Base-by-base conservation (phyloP, 495 filamentous ascomycete genomes). In the Penicillium daleae region DNA sequence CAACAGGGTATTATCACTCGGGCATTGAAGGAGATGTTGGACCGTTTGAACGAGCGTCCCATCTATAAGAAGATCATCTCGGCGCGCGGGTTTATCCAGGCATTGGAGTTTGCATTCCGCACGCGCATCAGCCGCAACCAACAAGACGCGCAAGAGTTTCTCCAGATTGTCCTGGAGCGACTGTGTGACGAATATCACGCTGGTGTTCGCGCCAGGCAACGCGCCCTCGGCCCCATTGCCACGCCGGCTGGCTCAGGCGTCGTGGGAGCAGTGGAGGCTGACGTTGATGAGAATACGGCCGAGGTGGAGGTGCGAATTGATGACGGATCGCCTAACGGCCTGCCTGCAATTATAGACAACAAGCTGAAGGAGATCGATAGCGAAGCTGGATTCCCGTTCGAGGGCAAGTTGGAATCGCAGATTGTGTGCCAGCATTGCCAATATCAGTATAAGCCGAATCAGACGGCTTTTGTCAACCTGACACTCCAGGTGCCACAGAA, bases 141-240 rank as follows among this genome's bases (percentile, higher is more conserved):
- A 72, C 96, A 99, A 75, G 95, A 99, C 78, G 95, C 95, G n/a
- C 95, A 99, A 70, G 95, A 99, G 72, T 96, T 99, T 60, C 68
- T 99, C 57, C 95, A 99, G 75, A 86, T 98, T 51, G 89, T 99
- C 21, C 88, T 92, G 5, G 96, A 99, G 76, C 84, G 93, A 48
- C 81, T 99, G 35, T 91, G 89, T 48, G 93, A 98, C 67, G 95
- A 99, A 74, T 94, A 97, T 67, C 89, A 97, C 72, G 92, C 92
- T 12, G 92, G 92, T 35, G 81, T 82, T 37, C 83, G 88, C 65
- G 92, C 91, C 13, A 80, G 92, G 57, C 76, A 78, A 64, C 72
- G 78, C 46, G 74, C 74, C 21, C 60, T 74, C 39, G 60, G 50
- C 32, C 42, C 64, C 22, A 48, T 71, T 35, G 65, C 64, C 26